These are phyloP conservation scores for Periconia sp. DNA, from an alignment of 2,329 filamentous ascomycete genomes.

Conservation along the genomic window DNA sequence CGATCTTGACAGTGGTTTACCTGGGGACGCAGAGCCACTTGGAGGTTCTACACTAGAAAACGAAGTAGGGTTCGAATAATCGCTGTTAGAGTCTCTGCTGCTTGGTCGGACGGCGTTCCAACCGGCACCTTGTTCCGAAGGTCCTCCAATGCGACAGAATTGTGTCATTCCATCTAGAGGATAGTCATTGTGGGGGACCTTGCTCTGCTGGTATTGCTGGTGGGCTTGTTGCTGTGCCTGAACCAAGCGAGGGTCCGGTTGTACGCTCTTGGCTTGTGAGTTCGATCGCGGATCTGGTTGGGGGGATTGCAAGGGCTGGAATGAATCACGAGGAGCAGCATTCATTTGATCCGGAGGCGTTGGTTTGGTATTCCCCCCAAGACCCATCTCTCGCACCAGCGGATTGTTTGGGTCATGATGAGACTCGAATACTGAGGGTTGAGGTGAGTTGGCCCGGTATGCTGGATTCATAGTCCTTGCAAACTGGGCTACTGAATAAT, in stretches of 20 bases:
- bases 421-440: slow-evolving; percentile 89
- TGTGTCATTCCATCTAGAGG: slow-evolving; percentile 97
- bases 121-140: slow-evolving; percentile 69
- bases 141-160: slow-evolving; percentile 78
- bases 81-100: slow-evolving; percentile 86
- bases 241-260: slow-evolving; percentile 39
- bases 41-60: slow-evolving; percentile 82
- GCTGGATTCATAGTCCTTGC: slow-evolving; percentile 93
- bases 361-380: slow-evolving; percentile 43
- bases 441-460: slow-evolving; percentile 92
- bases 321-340: slow-evolving; percentile 15
- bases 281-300: slow-evolving; percentile 10
- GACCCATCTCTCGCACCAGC: slow-evolving; percentile 69
- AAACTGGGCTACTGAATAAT: slow-evolving; percentile 94
- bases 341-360: slow-evolving; percentile 26
- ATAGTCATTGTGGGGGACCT: slow-evolving; percentile 90
- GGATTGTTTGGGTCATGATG: slow-evolving; percentile 83
- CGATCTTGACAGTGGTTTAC: slow-evolving; percentile 55
- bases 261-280: slow-evolving; percentile 20
- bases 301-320: slow-evolving; percentile 16
- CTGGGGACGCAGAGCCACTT: slow-evolving; percentile 72
- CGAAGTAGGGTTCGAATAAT: slow-evolving; percentile 86
- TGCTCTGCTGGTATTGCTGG: slow-evolving; percentile 48
- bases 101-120: slow-evolving; percentile 72
- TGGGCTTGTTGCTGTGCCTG: slow-evolving; percentile 41